Evolutionary conservation across 352 stramenopile species (phyloP).

Genomic region (Pythium periplocum): DNA sequence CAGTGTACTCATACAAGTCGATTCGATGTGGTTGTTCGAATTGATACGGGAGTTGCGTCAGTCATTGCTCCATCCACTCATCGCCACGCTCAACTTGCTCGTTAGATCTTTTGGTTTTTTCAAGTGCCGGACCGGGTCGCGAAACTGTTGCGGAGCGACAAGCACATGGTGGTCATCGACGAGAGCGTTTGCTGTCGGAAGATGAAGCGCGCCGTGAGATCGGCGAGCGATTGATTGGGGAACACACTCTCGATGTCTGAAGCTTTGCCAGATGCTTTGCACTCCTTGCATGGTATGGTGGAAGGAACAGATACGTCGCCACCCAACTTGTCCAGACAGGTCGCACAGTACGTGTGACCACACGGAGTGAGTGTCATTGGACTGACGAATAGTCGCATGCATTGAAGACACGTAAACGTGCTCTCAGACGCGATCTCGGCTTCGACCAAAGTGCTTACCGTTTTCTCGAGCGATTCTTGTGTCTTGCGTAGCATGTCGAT

Average conservation of each 20-base stretch:
- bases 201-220: constrained; percentile 67
- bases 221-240: constrained; percentile 57
- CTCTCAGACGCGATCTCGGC: constrained; percentile 67
- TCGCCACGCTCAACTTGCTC: too few relatives aligned
- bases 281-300: constrained; percentile 58
- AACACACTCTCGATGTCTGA: constrained; percentile 50
- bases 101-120: too few relatives aligned
- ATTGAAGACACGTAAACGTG: constrained; percentile 71
- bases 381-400: constrained; percentile 54
- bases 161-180: constrained; percentile 56
- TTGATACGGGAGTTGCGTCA: too few relatives aligned
- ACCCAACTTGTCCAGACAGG: constrained; percentile 40
- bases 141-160: constrained; percentile 64
- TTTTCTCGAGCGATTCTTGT: constrained; percentile 63
- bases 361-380: constrained; percentile 67
- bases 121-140: constrained; percentile 21
- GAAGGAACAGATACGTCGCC: constrained; percentile 26
- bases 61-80: too few relatives aligned
- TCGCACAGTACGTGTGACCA: constrained; percentile 66
- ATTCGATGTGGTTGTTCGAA: too few relatives aligned
- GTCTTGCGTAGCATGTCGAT: constrained; percentile 50
- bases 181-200: constrained; percentile 70
- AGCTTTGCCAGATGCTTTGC: constrained; percentile 9
- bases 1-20: too few relatives aligned
- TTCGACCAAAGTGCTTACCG: constrained; percentile 58